Evolutionary conservation across 148 eudicot genomes (phyloP), one percentile per base, ranked within the genome.

Genomic region (Amaranthus cruentus): DNA sequence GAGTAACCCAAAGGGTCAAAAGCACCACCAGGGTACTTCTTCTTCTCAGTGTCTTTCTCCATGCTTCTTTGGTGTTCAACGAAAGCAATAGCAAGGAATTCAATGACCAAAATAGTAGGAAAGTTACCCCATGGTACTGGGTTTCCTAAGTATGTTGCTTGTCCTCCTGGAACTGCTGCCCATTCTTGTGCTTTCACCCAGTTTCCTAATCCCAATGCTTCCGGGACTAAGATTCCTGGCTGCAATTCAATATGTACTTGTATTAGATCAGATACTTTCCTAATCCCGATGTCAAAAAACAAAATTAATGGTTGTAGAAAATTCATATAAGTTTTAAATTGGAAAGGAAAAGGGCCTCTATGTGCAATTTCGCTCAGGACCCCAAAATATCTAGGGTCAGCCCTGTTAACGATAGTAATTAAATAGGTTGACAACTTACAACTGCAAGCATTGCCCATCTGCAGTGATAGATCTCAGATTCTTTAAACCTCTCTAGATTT

Each of bases 371-470:
- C 18, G 18, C 18, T 18, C 18, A 18, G 18, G 18, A 0, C 18
- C 18, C 18, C 18, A 18, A 18, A 18, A 18, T 18, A 18, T 18
- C 18, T 18, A 18, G 18, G 18, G 18, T 18, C 18, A 18, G 18
- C 18, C 18, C 18, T 18, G 18, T 18, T 18, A 18, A 18, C 18
- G 18, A 18, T 18, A 18, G 18, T 18, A 7, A 4, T n/a, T 18
- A 18, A 7, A 9, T 7, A n/a, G 13, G 1, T 28, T 9, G n/a
- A 62, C 10, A 48, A 82, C 96, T 87, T 86, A 95, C 98, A 71
- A 95, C 98, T 51, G 98, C 98, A 76, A 95, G 96, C 98, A 95
- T 95, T 18, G 97, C 97, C 98, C 98, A 95, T 90, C 98, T 76
- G 89, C 98, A 95, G 75, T 95, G 98, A 62, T 81, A 81, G 75